Percentiles rank a stretch among this genome's conserved stretches.
phyloP scores from a whole-genome alignment of 495 filamentous ascomycete species.

The Platismatia glauca region DNA sequence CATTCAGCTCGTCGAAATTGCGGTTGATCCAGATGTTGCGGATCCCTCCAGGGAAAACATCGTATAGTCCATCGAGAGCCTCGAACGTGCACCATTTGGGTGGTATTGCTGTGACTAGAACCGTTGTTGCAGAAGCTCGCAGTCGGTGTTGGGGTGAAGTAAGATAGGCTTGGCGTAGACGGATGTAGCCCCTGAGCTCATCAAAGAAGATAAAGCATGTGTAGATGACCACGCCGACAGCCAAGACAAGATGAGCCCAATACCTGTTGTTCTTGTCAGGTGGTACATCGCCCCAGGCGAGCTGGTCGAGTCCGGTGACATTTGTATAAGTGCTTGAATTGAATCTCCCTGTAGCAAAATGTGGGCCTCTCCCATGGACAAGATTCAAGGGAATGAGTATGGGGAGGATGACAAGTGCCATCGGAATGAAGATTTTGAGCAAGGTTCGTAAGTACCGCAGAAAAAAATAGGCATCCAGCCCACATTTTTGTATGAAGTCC shows the following conservation, averaged over 20 bases:
- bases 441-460: constrained; percentile 90
- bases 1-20: constrained; percentile 75
- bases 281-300: constrained; percentile 88
- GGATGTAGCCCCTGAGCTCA: constrained; percentile 85
- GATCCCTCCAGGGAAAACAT: constrained; percentile 93
- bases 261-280: constrained; percentile 62
- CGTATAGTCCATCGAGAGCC: constrained; percentile 75
- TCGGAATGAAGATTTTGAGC: constrained; percentile 80
- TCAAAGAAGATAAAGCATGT: constrained; percentile 82
- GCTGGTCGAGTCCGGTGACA: constrained; percentile 64
- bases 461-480: constrained; percentile 97
- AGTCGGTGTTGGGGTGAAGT: constrained; percentile 94
- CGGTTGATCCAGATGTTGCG: constrained; percentile 96
- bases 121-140: constrained; percentile 91
- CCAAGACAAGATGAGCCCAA: constrained; percentile 83
- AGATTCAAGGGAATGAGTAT: constrained; percentile 80
- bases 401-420: constrained; percentile 71
- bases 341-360: constrained; percentile 34
- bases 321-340: constrained; percentile 34
- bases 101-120: constrained; percentile 84
- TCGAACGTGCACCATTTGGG: constrained; percentile 77
- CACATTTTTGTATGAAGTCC: constrained; percentile 92
- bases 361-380: constrained; percentile 56
- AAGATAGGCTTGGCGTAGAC: constrained; percentile 84
- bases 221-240: constrained; percentile 69